Conservation (phyloP, 1,139 yeast species). For the Hemisphaericaspora xylanilytica region DNA sequence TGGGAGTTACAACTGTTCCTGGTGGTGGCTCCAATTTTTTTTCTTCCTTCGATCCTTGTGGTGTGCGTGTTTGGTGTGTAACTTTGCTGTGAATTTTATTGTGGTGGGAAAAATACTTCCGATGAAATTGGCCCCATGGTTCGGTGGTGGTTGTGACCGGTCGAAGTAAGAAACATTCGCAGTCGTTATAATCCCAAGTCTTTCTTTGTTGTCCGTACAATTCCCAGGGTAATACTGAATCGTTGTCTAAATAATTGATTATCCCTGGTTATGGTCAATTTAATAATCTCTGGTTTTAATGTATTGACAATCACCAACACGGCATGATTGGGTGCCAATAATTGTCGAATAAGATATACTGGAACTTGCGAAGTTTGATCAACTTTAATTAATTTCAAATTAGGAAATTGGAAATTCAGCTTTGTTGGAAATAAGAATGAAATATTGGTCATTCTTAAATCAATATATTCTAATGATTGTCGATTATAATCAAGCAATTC, state of each 20-base stretch:
- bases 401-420: conserved; percentile 2
- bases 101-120: too few relatives aligned
- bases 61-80: too few relatives aligned
- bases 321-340: neutral
- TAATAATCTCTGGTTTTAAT: conserved; percentile 3
- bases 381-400: conserved; percentile 7
- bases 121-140: too few relatives aligned
- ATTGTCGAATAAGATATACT: neutral
- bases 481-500: conserved; percentile 3
- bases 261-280: neutral
- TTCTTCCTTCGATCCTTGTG: too few relatives aligned
- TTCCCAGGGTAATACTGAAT: neutral
- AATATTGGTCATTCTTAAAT: conserved; percentile 9
- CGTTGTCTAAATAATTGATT: conserved; percentile 1
- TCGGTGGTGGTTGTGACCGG: too few relatives aligned
- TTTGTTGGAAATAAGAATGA: conserved; percentile 2
- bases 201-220: neutral
- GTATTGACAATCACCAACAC: conserved; percentile 1
- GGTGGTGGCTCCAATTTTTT: too few relatives aligned
- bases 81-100: too few relatives aligned
- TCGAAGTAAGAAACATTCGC: too few relatives aligned
- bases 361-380: conserved; percentile 12
- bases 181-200: neutral
- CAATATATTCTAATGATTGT: conserved; percentile 6
- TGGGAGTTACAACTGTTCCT: too few relatives aligned